Base-by-base conservation (phyloP, 139 green algal genomes). In the Deuterostichococcus epilithicus region DNA sequence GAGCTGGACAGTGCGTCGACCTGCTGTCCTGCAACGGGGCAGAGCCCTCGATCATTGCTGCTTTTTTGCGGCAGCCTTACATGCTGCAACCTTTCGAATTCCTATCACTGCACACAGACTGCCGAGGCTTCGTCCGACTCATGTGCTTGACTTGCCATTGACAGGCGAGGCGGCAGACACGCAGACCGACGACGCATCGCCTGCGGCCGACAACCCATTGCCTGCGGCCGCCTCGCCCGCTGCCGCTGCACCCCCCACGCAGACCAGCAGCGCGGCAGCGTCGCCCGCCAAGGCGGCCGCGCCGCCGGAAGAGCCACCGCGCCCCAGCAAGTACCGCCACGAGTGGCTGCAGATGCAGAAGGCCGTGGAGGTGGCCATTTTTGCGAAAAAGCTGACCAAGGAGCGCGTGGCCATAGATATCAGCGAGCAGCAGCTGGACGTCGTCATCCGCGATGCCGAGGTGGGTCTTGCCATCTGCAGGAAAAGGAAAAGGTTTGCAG, bases 281-380 rank as follows among this genome's bases (percentile, higher is more conserved):
- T 63, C 3, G 36, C 65, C 42, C 38, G 47, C 36, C 44, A 68
- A 0, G 42, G 8, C 23, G 76, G 68, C n/a, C 5, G 20, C 34
- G 68, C 32, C 13, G 13, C 13, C 10, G 37, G 26, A 1, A 1
- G n/a, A 26, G 28, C 37, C 25, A 23, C 6, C 34, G 37, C 68
- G 23, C 32, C 30, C n/a, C 30, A 67, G 5, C 42, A 81, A 80
- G 73, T 89, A 85, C 87, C 87, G 89, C 67, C 85, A 97, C 83
- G 89, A 96, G 80, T 93, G 85, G 82, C 95, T 96, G 78, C 92
- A 97, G 88, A 87, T 85, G 59, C 38, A 35, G 38, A 32, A 73
- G 26, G 34, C 42, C 18, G 88, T 95, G 15, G 90, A 89, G 28
- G 78, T 97, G n/a, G 79, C 88, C 72, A 84, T 97, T 38, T 87